Evolutionary conservation across 352 stramenopile genomes (phyloP), one percentile per base, ranked within the genome.

Genomic region (Phytophthora pinifolia): DNA sequence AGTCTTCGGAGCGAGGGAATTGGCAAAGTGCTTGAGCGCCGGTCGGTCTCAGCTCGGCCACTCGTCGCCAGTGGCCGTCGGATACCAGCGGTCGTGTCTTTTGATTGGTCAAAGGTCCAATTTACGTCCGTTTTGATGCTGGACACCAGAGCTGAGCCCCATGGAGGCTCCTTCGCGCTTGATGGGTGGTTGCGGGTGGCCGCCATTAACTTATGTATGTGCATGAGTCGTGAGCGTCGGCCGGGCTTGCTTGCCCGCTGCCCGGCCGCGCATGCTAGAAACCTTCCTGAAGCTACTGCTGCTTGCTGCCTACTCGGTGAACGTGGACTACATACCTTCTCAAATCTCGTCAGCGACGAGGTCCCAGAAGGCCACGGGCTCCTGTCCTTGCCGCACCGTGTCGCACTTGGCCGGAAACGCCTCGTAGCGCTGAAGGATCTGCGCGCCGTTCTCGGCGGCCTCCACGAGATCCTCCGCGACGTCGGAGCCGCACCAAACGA

Each of bases 361-460:
- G 35, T 68, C 65, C 85, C 85, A 94, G 54, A 93, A 94, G 45
- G 65, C 63, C 43, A 72, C 66, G 8, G 68, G 71, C 50, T 94
- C 85, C 31, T 88, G 79, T 22, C 83, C 83, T 66, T 87, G 78
- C 38, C 58, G 62, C 31, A 92, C 72, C 15, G 87, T 67, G 31
- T 92, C 85, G 47, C 80, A 89, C 65, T 86, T 85, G 18, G 74
- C 57, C 7, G 83, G 85, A 35, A 93, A 87, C 17, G 71, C 57
- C 54, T 94, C 85, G 54, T 83, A 94, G 38, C 54, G 62, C 63
- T 94, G 85, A 47, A 94, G 59, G 27, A 94, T 63, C 47, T 73
- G 59, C 27, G 71, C 76, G 6, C 79, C 85, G 22, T 79, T 56
- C 59, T 88, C 76, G 2, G 76, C 79, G 6, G 76, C 74, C 35